Base-by-base conservation (phyloP, 2,329 filamentous ascomycete species). In the Sporothrix euskadiensis region DNA sequence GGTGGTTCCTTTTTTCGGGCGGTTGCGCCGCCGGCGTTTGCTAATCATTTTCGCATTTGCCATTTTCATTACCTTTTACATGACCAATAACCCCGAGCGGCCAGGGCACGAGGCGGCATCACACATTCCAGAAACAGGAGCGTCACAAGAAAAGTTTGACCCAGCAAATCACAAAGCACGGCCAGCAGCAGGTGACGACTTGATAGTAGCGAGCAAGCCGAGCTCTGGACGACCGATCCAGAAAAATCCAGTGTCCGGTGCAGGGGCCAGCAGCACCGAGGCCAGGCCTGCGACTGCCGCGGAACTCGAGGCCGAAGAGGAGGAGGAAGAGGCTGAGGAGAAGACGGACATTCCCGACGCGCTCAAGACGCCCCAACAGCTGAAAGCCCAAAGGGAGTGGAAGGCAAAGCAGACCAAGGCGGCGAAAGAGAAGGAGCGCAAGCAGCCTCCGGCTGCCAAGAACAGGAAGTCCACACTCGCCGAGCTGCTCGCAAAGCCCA, bases 1-100 rank as follows among this genome's bases (percentile, higher is more conserved):
- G 57, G 47, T 73, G 56, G 26, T 72, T 9, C 74, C 66, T 9
- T 54, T 73, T 47, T 9, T 73, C n/a, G 54, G 65, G 41, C 75
- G 75, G 26, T 57, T 70, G 35, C 75, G 74, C 47, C 74, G 75
- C 26, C 75, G 73, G 12, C 75, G 75, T 22, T 16, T 75, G 26
- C 4, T 75, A 0, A 1, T 75, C 14, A 0, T 73, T 16, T 41
- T 75, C 1, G 57, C 44, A 4, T 32, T 71, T 19, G 41, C 68
- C 3, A 12, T 68, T 1, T 35, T 73, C 2, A 4, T 73, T 12
- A 41, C 56, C 22, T n/a, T 74, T 4, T 73, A 73, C 71, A 39
- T 76, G 70, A 59, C 63, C 49, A 61, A 57, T 47, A 22, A 30
- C 7, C 52, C 73, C 7, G n/a, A 57, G 3, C 26, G 26, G 30